Base-by-base conservation (phyloP, 2,329 filamentous ascomycete species). In the Amauroascus verrucosus region DNA sequence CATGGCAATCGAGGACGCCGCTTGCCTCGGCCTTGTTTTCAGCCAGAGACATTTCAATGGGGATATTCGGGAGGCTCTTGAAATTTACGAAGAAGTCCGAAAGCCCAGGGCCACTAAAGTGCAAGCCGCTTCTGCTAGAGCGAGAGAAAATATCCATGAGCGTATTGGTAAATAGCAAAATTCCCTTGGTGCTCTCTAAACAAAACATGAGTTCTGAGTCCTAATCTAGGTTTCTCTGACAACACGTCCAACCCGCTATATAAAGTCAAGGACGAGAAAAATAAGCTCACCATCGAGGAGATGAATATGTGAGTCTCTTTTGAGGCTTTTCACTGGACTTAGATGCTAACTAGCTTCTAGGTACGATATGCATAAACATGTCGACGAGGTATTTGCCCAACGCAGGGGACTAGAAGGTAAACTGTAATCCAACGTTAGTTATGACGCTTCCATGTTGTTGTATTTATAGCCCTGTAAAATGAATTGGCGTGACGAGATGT, bases 1-100 rank as follows among this genome's bases (percentile, higher is more conserved):
- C 59, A 83, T 82, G 80, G 81, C 82, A 0, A 83, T 84, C 43
- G 82, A 85, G 63, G 82, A 85, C 56, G 79, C 80, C 0, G 82
- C 78, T 0, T 79, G 79, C 0, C 64, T 85, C 0, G 82, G 82
- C 0, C 79, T 84, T 14, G 54, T 85, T 0, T 84, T 85, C 62
- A 75, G 68, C 63, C 67, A 67, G 50, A 59, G 67, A 0, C 68
- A 75, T 57, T 77, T 74, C 59, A 71, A 60, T 6, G 77, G 77
- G 2, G 69, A 79, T 55, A 62, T 82, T 14, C 61, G 59, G 0
- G 68, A 78, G 50, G 64, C 75, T 0, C 70, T 83, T 1, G 62
- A 64, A 1, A 67, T 77, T 0, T 82, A 82, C 59, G 67, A 78
- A 47, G 61, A 72, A n/a, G 68, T 81, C 3, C 73, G 79, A 1